A percentile compares a stretch with the other conserved stretches of the same genome.
Evolutionary conservation across 2,329 filamentous ascomycete genomes (phyloP).

Genomic region (Paraphoma chrysanthemicola): DNA sequence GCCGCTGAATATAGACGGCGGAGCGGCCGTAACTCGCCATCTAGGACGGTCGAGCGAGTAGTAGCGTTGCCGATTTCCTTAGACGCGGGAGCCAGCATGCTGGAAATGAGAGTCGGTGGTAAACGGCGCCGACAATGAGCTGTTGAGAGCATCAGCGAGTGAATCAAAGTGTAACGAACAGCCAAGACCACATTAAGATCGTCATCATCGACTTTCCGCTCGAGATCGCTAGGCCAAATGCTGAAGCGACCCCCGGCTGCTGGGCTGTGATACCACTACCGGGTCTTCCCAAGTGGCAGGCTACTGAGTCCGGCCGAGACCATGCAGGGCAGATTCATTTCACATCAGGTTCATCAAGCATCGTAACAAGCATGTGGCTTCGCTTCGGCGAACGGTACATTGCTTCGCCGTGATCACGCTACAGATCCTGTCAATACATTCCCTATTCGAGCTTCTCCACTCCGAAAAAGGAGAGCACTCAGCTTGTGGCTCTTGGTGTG

Average conservation of each 20-base stretch:
- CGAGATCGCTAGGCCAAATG: constrained; percentile 2
- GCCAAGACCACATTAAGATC: constrained; percentile 17
- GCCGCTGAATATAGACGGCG: not conserved
- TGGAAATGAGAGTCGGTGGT: constrained; percentile 19
- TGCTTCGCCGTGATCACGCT: constrained; percentile 1
- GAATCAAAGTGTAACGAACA: constrained; percentile 14
- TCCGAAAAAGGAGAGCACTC: not conserved
- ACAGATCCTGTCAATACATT: not conserved
- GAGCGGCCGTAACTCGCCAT: not conserved
- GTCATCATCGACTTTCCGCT: constrained; percentile 12
- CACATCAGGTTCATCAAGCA: not conserved
- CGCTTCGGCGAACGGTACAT: not conserved
- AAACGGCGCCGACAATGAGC: constrained; percentile 30
- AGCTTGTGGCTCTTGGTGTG: not conserved
- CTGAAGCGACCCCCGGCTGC: constrained; percentile 1
- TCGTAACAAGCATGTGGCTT: not conserved
- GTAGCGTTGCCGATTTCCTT: constrained; percentile 7
- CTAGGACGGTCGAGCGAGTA: not conserved
- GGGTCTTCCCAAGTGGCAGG: not conserved
- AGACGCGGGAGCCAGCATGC: constrained; percentile 12
- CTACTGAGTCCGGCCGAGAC: not conserved
- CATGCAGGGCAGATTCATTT: not conserved
- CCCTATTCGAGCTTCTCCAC: not conserved
- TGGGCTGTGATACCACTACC: constrained; percentile 1
- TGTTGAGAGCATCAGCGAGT: constrained; percentile 13